Base-by-base conservation (phyloP, 495 filamentous ascomycete species). In the Daldinia caldariorum region DNA sequence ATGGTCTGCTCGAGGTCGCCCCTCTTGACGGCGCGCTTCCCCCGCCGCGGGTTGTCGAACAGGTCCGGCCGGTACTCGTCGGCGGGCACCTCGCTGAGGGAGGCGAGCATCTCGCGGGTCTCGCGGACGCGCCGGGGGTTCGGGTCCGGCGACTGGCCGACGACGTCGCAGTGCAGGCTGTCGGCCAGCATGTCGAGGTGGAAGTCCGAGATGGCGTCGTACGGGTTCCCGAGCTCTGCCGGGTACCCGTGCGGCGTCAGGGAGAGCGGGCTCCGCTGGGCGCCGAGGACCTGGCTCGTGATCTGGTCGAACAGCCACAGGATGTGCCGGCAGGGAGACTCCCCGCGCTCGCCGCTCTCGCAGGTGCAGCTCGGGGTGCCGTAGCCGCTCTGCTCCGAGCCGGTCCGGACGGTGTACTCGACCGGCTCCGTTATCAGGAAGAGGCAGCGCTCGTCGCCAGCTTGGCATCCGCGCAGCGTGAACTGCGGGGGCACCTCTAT, bases 301-400 rank as follows among this genome's bases (percentile, higher is more conserved):
- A 84, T 76, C 55, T 74, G 75, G 74, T 84, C 83, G 50, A 83
- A 77, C 22, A 84, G 76, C 81, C 82, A 84, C 58, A 84, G 74
- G 22, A 82, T 72, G 60, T 84, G 83, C n/a, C 80, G 80, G 74
- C 83, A 84, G 0, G 81, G 82, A 7, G 71, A 69, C 26, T 72
- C 63, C 49, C 57, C 66, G 38, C 68, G 67, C 63, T 72, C 74
- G 47, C 74, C 76, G 43, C 77, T 74, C 10, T 77, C 72, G 56
- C 83, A 83, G 31, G 79, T 79, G 70, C 83, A 84, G 16, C 68
- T 77, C 4, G 82, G 81, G 0, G 60, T 58, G 8, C 79, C 73
- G 58, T 79, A 82, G 10, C 76, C 71, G 51, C 79, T 79, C 49
- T 75, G 69, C 7, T 75, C 69, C 5, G 76, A 69, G 3, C 81